A percentile compares a stretch with the other conserved stretches of the same genome.
These are phyloP conservation scores for Vigna reflexopilosa DNA, from an alignment of 306 rosid species.

Conservation along the genomic window DNA sequence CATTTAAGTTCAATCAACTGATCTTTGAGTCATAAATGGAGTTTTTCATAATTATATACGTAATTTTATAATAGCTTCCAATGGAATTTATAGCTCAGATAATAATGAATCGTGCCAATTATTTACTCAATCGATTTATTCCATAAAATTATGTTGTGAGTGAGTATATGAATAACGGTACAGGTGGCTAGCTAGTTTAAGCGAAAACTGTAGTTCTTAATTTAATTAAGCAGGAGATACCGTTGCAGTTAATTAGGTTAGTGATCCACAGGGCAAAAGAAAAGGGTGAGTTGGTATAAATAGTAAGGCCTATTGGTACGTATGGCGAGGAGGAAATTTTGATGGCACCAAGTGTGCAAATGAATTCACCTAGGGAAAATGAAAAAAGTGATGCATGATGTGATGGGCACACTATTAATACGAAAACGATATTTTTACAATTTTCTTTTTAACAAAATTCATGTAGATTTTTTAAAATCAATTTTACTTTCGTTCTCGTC, in stretches of 20 bases:
- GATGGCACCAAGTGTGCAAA: background rate
- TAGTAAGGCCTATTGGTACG: background rate
- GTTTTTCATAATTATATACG: background rate
- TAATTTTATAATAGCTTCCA: too few species aligned
- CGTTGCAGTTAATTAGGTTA: constrained; percentile 41
- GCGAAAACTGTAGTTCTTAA: background rate
- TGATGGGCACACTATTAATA: constrained; percentile 46
- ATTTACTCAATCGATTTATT: background rate
- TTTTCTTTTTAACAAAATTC: too few species aligned
- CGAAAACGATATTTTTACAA: too few species aligned
- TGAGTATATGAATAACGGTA: background rate
- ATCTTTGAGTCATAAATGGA: background rate
- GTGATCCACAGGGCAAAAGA: constrained; percentile 25
- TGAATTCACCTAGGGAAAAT: constrained; percentile 1
- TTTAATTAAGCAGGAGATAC: background rate
- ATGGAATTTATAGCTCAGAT: background rate
- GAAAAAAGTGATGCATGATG: constrained; percentile 42
- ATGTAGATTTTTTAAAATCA: too few species aligned
- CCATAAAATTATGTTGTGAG: background rate
- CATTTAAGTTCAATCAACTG: background rate
- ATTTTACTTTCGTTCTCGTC: too few species aligned
- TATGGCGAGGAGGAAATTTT: background rate
- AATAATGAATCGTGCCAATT: background rate
- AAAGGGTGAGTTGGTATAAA: constrained; percentile 18
- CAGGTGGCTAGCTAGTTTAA: background rate